Evolutionary conservation across 2,329 filamentous ascomycete genomes (phyloP).

Genomic region (Fusarium chaquense): DNA sequence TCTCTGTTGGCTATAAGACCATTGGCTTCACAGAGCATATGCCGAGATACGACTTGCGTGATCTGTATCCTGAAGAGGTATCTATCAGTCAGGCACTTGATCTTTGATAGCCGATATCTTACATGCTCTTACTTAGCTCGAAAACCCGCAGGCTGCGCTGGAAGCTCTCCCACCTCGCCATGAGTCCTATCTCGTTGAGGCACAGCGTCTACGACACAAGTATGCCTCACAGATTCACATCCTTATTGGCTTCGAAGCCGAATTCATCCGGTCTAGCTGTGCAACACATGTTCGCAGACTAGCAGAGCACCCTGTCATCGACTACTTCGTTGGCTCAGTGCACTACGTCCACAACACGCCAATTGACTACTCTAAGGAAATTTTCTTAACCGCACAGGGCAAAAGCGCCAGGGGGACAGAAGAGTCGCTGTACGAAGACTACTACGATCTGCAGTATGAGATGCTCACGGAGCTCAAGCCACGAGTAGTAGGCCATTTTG

Average conservation of each 20-base stretch:
- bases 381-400: slow-evolving; percentile 68
- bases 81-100: background rate
- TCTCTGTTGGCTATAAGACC: slow-evolving; percentile 80
- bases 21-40: slow-evolving; percentile 97
- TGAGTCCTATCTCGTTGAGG: slow-evolving; percentile 80
- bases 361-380: slow-evolving; percentile 83
- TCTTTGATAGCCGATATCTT: slow-evolving; percentile 2
- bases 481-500: slow-evolving; percentile 90
- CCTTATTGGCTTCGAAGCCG: slow-evolving; percentile 90
- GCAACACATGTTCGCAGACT: slow-evolving; percentile 70
- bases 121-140: slow-evolving; percentile 56
- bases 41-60: slow-evolving; percentile 77
- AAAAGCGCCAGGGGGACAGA: slow-evolving; percentile 64
- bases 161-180: slow-evolving; percentile 67
- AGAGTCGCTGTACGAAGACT: slow-evolving; percentile 80
- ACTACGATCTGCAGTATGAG: slow-evolving; percentile 87
- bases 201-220: slow-evolving; percentile 74
- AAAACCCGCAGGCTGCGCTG: slow-evolving; percentile 62
- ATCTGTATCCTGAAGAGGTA: slow-evolving; percentile 94
- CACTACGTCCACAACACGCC: slow-evolving; percentile 90
- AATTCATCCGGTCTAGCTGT: slow-evolving; percentile 84
- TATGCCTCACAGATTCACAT: slow-evolving; percentile 81
- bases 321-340: slow-evolving; percentile 93
- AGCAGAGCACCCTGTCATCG: slow-evolving; percentile 70
- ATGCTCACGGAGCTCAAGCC: slow-evolving; percentile 82